Percentiles rank a stretch among this genome's conserved stretches.
Evolutionary conservation across 2,329 filamentous ascomycete species (phyloP).

Genomic region (Aureobasidium mangrovei): DNA sequence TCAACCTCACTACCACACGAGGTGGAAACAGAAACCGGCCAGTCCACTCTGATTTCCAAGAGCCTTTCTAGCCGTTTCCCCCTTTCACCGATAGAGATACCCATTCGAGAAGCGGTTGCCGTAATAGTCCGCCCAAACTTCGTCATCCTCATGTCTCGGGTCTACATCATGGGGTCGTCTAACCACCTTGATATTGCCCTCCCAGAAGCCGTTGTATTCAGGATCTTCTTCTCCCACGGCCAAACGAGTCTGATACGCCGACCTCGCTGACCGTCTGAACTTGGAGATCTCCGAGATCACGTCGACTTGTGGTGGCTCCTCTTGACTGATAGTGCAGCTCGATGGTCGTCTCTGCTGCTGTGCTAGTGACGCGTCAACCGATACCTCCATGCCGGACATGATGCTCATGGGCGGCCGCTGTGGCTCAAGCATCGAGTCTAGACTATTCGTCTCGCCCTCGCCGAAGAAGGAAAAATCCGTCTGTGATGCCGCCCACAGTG

Average conservation of each 20-base stretch:
- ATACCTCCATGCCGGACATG: conserved; percentile 16
- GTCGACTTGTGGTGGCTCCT: conserved; percentile 31
- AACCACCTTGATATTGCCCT: conserved; percentile 50
- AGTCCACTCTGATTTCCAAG: too few relatives aligned
- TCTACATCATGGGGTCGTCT: conserved; percentile 24
- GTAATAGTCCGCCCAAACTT: conserved; percentile 27
- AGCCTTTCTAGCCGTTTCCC: neutral
- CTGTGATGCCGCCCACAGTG: conserved; percentile 50
- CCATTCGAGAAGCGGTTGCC: conserved; percentile 24
- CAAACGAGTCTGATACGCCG: conserved; percentile 35
- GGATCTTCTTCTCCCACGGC: conserved; percentile 28
- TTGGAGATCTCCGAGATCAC: conserved; percentile 45
- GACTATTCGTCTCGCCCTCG: conserved; percentile 38
- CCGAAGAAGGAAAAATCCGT: conserved; percentile 52
- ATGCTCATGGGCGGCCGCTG: neutral
- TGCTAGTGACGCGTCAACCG: neutral
- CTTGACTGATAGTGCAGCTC: neutral
- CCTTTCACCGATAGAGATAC: conserved; percentile 23
- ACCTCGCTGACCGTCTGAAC: conserved; percentile 46
- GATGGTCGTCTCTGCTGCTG: neutral
- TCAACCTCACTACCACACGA: too few relatives aligned
- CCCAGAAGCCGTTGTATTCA: conserved; percentile 49
- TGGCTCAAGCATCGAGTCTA: conserved; percentile 30
- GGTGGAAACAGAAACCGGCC: too few relatives aligned
- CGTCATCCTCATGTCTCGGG: conserved; percentile 18